Evolutionary conservation across 345 rosid genomes (phyloP), one percentile per base, ranked within the genome.

Genomic region (Crucihimalaya himalaica): DNA sequence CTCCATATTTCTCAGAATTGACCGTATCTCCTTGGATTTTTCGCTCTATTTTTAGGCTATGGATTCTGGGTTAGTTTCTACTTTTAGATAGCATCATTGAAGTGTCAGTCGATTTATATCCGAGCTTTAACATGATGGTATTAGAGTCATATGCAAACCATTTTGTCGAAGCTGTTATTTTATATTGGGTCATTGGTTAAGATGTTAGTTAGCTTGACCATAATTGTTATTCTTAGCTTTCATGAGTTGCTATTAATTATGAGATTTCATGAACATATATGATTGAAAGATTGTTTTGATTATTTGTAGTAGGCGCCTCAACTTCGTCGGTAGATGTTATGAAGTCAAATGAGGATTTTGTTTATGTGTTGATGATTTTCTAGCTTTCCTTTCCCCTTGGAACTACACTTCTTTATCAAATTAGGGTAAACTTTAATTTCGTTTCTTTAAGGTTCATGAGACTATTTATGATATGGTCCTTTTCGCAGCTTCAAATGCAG

Each of bases 391-490:
- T 35, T 45, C 0, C 12, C 40, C 8, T 66, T 25, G 51, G 58
- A 12, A 65, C n/a, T n/a, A 45, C 14, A 27, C 15, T 35, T 47
- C 6, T 65, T 48, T 51, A 37, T 66, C 54, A 6, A 20, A 32
- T 8, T 5, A 0, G 14, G 16, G 18, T 37, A 15, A 15, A 34
- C 65, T 55, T 63, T 73, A 39, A 5, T 56, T 50, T 56, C 23
- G 54, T 28, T 73, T 73, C 67, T 11, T 59, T 68, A 51, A 40
- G 52, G 64, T 60, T 75, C 48, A 31, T 52, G 72, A 34, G 16
- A 46, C 60, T 66, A 3, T 67, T 59, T 68, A 29, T 51, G 56
- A 60, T 67, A 19, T 42, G 47, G 14, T 69, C 50, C 45, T 76
- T 47, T 68, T 31, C 3, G 5, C 13, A 51, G 25, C 56, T 60